Evolutionary conservation across 768 basidiomycete species (phyloP).

Genomic region (Pholiota microspora): DNA sequence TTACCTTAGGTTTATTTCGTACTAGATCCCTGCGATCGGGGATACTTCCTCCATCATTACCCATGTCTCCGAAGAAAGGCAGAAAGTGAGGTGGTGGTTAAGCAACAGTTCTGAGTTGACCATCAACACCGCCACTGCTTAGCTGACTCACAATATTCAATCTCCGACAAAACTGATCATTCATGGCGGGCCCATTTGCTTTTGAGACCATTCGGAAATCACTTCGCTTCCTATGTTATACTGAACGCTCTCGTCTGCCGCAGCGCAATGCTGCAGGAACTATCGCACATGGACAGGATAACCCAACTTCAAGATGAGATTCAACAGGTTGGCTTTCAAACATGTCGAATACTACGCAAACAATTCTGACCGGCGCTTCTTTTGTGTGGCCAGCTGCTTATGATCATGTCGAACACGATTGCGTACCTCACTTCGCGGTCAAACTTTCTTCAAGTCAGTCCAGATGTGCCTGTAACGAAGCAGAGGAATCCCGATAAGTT

Average conservation of each 20-base stretch:
- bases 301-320: slow-evolving; percentile 95
- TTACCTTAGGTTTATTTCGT: slow-evolving; percentile 66
- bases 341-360: background rate
- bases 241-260: slow-evolving; percentile 19
- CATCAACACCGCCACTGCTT: background rate
- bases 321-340: slow-evolving; percentile 55
- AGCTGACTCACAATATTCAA: slow-evolving; percentile 4
- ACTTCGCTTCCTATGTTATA: slow-evolving; percentile 12
- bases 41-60: slow-evolving; percentile 88
- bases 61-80: slow-evolving; percentile 42
- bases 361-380: background rate
- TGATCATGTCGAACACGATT: slow-evolving; percentile 83
- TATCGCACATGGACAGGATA: slow-evolving; percentile 94
- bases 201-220: background rate
- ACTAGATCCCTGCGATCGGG: slow-evolving; percentile 83
- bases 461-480: slow-evolving; percentile 83
- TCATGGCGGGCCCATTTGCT: background rate
- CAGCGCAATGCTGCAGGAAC: slow-evolving; percentile 90
- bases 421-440: slow-evolving; percentile 76
- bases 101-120: background rate
- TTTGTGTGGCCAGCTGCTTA: slow-evolving; percentile 57
- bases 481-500: slow-evolving; percentile 68
- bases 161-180: slow-evolving; percentile 1
- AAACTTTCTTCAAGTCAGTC: slow-evolving; percentile 75
- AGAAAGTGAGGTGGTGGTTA: background rate